Evolutionary conservation across 495 filamentous ascomycete genomes (phyloP).

Genomic region (Xylaria sp.): DNA sequence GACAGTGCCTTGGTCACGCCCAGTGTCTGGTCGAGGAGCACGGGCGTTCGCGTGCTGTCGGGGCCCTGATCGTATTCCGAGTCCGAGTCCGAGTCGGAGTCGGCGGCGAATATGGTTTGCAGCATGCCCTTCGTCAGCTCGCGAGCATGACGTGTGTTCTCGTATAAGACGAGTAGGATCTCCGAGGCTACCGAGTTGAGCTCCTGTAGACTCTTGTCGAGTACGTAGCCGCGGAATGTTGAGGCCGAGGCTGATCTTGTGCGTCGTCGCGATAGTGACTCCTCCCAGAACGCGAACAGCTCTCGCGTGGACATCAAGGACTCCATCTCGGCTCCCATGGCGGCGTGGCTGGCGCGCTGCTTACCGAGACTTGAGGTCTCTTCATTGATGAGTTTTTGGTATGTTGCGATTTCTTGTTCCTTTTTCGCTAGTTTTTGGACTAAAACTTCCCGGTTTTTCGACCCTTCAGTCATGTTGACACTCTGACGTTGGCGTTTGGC

Average conservation of each 20-base stretch:
- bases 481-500: constrained; percentile 3
- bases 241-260: constrained; percentile 22
- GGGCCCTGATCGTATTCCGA: constrained; percentile 4
- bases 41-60: neutral
- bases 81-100: no score
- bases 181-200: constrained; percentile 39
- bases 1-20: constrained; percentile 31
- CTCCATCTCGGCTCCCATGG: constrained; percentile 20
- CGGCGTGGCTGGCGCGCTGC: constrained; percentile 2
- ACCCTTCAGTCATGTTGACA: neutral
- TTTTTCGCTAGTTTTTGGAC: constrained; percentile 11
- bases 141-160: constrained; percentile 37
- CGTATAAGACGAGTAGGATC: constrained; percentile 40
- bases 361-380: constrained; percentile 21
- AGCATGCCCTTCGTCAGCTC: constrained; percentile 36
- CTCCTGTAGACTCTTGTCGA: constrained; percentile 35
- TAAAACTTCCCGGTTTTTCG: neutral
- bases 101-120: constrained; percentile 28
- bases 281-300: constrained; percentile 41
- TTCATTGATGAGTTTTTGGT: constrained; percentile 22
- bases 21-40: constrained; percentile 33
- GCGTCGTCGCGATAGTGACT: constrained; percentile 32
- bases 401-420: constrained; percentile 19
- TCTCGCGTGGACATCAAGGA: constrained; percentile 28
- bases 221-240: constrained; percentile 38